A percentile compares a stretch with the other conserved stretches of the same genome.
Conservation (phyloP, 2,329 filamentous ascomycete species). For the Aspergillus latus region DNA sequence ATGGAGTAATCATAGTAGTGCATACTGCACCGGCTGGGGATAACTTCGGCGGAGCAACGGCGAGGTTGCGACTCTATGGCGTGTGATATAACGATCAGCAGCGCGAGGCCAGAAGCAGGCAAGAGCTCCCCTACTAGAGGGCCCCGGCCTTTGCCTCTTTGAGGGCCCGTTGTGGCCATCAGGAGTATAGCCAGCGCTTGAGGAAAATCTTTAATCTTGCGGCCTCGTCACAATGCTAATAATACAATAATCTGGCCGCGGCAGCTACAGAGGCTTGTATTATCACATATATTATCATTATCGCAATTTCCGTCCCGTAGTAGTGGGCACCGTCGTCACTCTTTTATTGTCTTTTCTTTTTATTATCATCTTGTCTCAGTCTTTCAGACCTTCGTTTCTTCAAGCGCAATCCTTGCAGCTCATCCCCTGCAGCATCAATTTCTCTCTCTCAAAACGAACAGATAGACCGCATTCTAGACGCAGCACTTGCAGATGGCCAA, state of each 20-base stretch:
- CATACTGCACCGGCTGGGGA: not conserved
- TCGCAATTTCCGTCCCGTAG: not conserved
- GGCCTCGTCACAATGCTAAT: not conserved
- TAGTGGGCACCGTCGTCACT: not conserved
- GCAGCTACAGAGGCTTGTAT: not conserved
- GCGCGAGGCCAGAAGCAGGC: not conserved
- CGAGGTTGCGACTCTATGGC: not conserved
- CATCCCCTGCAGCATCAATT: constrained; percentile 13
- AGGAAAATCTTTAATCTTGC: constrained; percentile 2
- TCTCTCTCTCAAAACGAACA: constrained; percentile 5
- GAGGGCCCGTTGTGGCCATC: not conserved
- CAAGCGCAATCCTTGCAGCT: constrained; percentile 8
- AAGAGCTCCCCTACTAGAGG: constrained; percentile 1
- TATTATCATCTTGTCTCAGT: not conserved
- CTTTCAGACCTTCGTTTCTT: not conserved
- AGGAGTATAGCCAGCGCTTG: constrained; percentile 4
- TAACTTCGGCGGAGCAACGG: not conserved
- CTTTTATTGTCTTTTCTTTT: not conserved
- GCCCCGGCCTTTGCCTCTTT: constrained; percentile 8
- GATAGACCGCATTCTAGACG: not conserved
- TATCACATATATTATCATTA: not conserved
- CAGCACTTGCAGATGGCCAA: constrained; percentile 7
- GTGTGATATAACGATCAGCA: constrained; percentile 11
- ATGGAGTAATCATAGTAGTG: not conserved
- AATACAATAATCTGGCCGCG: not conserved